Percentiles rank a stretch among this genome's conserved stretches.
phyloP scores from a whole-genome alignment of 75 land plant genomes.

The Picea glauca region DNA sequence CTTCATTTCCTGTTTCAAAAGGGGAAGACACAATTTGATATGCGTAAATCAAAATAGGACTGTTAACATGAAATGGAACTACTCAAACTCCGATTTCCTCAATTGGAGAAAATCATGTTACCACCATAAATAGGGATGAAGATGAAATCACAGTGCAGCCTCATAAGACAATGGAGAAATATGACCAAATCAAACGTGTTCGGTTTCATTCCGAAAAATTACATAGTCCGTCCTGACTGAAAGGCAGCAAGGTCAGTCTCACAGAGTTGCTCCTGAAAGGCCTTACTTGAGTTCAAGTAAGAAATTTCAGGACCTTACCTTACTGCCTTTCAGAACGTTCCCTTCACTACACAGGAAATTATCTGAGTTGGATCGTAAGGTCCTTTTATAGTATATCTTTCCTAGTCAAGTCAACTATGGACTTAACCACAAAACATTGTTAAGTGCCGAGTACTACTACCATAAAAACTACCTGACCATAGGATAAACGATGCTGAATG shows the following conservation, averaged over 20 bases:
- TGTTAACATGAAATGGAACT: not conserved
- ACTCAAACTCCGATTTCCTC: not conserved
- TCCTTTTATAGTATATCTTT: no score
- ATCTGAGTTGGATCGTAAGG: no score
- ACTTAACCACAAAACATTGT: not conserved
- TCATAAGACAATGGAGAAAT: not conserved
- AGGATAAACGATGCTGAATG: not conserved
- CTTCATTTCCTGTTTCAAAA: slow-evolving; percentile 33
- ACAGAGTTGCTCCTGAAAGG: no score
- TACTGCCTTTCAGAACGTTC: no score
- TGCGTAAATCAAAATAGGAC: slow-evolving; percentile 1
- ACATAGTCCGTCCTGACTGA: no score
- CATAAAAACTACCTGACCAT: not conserved
- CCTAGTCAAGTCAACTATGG: no score
- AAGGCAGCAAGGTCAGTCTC: no score
- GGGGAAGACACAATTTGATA: not conserved
- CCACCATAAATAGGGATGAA: not conserved
- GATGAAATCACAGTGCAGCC: no score
- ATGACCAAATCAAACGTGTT: not conserved
- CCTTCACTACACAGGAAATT: no score
- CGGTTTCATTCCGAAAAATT: not conserved
- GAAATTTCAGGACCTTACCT: no score
- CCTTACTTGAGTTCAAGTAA: no score
- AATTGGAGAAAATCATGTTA: not conserved
- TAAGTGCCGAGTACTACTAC: not conserved